These are phyloP conservation scores for Hanseniaspora hatyaiensis DNA, from an alignment of 805 yeast genomes.

Conservation along the genomic window DNA sequence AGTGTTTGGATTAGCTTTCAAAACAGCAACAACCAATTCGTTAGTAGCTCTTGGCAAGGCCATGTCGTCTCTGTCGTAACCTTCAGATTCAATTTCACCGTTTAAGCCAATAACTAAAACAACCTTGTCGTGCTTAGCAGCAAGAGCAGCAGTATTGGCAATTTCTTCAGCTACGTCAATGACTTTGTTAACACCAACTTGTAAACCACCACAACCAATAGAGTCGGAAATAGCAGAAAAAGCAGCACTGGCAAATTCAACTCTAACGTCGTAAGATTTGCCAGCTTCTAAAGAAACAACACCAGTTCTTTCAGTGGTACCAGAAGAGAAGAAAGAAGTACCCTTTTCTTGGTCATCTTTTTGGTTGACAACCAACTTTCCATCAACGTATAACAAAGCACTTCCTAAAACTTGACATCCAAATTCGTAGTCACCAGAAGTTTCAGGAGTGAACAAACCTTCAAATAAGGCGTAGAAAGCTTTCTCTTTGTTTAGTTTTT, in stretches of 20 bases:
- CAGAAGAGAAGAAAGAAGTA: constrained; percentile 41
- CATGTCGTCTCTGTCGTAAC: constrained; percentile 43
- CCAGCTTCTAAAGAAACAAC: constrained; percentile 35
- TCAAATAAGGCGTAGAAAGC: constrained; percentile 37
- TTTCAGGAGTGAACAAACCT: constrained; percentile 38
- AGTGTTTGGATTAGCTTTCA: constrained; percentile 39
- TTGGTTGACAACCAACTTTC: constrained; percentile 43
- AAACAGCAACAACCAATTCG: constrained; percentile 36
- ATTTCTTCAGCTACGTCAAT: constrained; percentile 29
- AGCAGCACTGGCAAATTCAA: constrained; percentile 42
- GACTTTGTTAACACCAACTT: constrained; percentile 28
- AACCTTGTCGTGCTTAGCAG: constrained; percentile 43
- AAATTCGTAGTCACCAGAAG: constrained; percentile 38
- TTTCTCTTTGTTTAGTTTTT: constrained; percentile 19
- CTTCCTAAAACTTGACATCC: constrained; percentile 46
- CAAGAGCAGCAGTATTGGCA: constrained; percentile 37
- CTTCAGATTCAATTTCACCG: constrained; percentile 50
- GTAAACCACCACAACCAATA: constrained; percentile 31
- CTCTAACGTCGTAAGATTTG: constrained; percentile 34
- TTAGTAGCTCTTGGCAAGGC: constrained; percentile 40
- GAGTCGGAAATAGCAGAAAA: constrained; percentile 28
- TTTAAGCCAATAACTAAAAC: constrained; percentile 42
- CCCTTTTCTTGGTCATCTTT: constrained; percentile 42
- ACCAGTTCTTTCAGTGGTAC: constrained; percentile 41
- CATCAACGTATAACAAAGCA: constrained; percentile 44